Conservation (phyloP, 2,329 filamentous ascomycete species). For the Ophiocordyceps australis region DNA sequence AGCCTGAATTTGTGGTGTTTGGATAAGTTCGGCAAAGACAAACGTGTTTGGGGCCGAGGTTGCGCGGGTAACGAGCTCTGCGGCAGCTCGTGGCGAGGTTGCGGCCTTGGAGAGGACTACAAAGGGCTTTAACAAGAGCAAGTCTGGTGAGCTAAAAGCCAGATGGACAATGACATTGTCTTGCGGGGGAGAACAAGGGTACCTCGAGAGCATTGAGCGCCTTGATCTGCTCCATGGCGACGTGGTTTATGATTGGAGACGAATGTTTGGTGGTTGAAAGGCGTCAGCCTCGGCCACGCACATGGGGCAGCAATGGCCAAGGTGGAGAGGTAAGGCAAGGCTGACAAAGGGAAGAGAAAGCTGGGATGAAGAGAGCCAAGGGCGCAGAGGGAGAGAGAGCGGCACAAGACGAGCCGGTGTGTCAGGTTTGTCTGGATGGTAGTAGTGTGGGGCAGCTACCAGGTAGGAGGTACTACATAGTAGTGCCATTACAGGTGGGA, state of each 20-base stretch:
- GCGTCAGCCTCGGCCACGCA: slow-evolving; percentile 1
- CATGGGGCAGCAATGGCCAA: no score
- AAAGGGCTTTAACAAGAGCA: slow-evolving; percentile 51
- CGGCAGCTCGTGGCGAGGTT: slow-evolving; percentile 64
- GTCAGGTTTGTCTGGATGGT: no score
- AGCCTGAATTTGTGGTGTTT: slow-evolving; percentile 59
- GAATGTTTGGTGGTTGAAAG: slow-evolving; percentile 1
- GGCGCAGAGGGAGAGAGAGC: no score
- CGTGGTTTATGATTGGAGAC: no score
- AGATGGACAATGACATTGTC: slow-evolving; percentile 9
- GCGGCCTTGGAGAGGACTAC: slow-evolving; percentile 75
- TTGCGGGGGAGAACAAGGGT: slow-evolving; percentile 2
- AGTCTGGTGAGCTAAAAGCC: no score
- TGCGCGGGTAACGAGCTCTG: slow-evolving; percentile 72
- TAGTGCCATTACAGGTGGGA: no score
- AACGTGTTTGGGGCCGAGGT: slow-evolving; percentile 83
- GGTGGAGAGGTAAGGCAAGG: no score
- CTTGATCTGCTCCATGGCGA: slow-evolving; percentile 54
- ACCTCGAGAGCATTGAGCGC: slow-evolving; percentile 47
- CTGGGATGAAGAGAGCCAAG: no score
- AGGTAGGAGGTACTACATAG: no score
- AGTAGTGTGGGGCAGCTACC: no score
- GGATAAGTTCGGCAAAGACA: slow-evolving; percentile 85
- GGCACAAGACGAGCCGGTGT: no score
- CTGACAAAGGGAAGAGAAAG: no score